Conservation (phyloP, 257 asterid species). For the Verbena officinalis region DNA sequence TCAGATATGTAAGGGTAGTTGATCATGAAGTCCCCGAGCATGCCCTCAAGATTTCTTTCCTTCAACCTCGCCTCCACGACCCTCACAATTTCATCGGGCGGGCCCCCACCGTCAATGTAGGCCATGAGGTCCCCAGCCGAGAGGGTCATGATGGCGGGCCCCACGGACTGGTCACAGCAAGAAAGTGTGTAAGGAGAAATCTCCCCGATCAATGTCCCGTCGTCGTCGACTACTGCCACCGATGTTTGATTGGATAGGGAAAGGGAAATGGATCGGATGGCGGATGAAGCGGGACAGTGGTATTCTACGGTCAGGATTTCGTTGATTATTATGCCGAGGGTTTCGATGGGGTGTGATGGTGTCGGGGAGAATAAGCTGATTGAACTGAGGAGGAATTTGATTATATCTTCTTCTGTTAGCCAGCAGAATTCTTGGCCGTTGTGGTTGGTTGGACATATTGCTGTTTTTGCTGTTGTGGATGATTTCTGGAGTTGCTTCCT, state of each 20-base stretch:
- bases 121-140: conserved; percentile 84
- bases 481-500: conserved; percentile 55
- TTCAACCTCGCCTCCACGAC: conserved; percentile 55
- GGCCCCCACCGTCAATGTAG: conserved; percentile 77
- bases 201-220: conserved; percentile 62
- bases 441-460: conserved; percentile 42
- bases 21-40: conserved; percentile 53
- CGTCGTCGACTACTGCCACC: conserved; percentile 70
- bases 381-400: conserved; percentile 68
- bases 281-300: conserved; percentile 55
- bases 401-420: conserved; percentile 81
- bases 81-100: conserved; percentile 68
- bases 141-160: conserved; percentile 70
- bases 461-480: conserved; percentile 18
- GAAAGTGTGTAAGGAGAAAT: conserved; percentile 71
- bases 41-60: conserved; percentile 55
- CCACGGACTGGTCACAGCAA: conserved; percentile 60
- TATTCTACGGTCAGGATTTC: conserved; percentile 48
- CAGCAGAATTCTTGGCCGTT: conserved; percentile 79
- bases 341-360: conserved; percentile 58
- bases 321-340: conserved; percentile 57
- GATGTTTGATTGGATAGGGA: conserved; percentile 65
- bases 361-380: conserved; percentile 71
- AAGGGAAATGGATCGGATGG: conserved; percentile 41
- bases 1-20: conserved; percentile 1